Conservation (phyloP, 2,329 filamentous ascomycete species). For the Diaporthe humulicola region DNA sequence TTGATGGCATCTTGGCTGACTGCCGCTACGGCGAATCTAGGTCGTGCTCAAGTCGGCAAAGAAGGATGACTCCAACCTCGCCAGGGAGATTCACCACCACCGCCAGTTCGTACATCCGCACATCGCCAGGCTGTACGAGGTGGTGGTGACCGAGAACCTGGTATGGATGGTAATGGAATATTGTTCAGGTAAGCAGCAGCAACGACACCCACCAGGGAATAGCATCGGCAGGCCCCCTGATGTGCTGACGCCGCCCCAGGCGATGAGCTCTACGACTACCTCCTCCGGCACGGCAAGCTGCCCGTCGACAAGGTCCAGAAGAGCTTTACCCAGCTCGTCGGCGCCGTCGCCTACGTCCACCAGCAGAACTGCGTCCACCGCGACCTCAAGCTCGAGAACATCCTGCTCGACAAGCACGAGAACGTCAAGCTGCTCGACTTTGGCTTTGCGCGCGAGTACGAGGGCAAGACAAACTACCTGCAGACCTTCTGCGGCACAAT, state of each 20-base stretch:
- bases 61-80: conserved; percentile 94
- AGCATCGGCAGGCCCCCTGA: not conserved
- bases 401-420: conserved; percentile 94
- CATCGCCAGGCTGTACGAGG: conserved; percentile 96
- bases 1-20: not conserved
- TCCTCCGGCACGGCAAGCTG: conserved; percentile 87
- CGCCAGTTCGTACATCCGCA: conserved; percentile 98
- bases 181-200: conserved; percentile 78
- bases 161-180: conserved; percentile 99
- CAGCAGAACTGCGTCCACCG: conserved; percentile 95
- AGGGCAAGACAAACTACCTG: conserved; percentile 92
- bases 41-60: conserved; percentile 98
- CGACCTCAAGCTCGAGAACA: conserved; percentile 96
- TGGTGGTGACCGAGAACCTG: conserved; percentile 93
- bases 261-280: conserved; percentile 97
- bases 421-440: conserved; percentile 99
- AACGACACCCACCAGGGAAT: conserved; percentile 12
- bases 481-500: conserved; percentile 98
- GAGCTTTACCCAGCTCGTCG: conserved; percentile 95
- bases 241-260: conserved; percentile 65
- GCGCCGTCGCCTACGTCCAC: conserved; percentile 95
- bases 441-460: conserved; percentile 97
- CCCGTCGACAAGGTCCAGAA: conserved; percentile 90
- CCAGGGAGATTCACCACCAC: conserved; percentile 98
- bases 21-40: conserved; percentile 58